Evolutionary conservation across 345 rosid genomes (phyloP).

Genomic region (Hypericum androsaemum): DNA sequence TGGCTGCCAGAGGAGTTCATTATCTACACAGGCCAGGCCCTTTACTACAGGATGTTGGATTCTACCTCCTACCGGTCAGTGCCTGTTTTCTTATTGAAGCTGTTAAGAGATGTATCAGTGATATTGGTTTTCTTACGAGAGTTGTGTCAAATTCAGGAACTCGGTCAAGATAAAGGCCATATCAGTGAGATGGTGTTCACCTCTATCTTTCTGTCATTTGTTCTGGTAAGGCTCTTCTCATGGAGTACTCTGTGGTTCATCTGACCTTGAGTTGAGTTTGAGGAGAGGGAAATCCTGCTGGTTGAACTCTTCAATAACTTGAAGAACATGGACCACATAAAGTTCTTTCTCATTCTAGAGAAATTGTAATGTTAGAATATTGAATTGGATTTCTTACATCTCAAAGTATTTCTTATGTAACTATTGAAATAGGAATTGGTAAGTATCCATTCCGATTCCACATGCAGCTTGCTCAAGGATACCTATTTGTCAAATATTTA

Average conservation of each 20-base stretch:
- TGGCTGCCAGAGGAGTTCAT: conserved; percentile 94
- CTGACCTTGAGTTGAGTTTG: too few species aligned
- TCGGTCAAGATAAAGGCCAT: conserved; percentile 87
- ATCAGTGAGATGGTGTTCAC: conserved; percentile 82
- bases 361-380: too few species aligned
- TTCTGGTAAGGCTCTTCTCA: conserved; percentile 49
- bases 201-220: conserved; percentile 50
- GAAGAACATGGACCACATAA: too few species aligned
- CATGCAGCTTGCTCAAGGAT: too few species aligned
- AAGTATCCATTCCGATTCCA: too few species aligned
- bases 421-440: too few species aligned
- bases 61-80: conserved; percentile 80
- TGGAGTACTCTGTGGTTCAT: neutral
- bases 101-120: neutral
- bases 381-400: too few species aligned
- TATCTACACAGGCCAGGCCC: conserved; percentile 88
- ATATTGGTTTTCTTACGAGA: neutral
- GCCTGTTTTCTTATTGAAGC: neutral
- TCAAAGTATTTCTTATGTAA: too few species aligned
- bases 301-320: too few species aligned
- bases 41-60: conserved; percentile 76
- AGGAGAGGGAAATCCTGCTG: too few species aligned
- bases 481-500: too few species aligned
- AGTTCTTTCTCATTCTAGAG: too few species aligned
- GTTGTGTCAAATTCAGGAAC: conserved; percentile 44